Conservation (phyloP, 768 basidiomycete genomes). For the Clathrus columnatus region DNA sequence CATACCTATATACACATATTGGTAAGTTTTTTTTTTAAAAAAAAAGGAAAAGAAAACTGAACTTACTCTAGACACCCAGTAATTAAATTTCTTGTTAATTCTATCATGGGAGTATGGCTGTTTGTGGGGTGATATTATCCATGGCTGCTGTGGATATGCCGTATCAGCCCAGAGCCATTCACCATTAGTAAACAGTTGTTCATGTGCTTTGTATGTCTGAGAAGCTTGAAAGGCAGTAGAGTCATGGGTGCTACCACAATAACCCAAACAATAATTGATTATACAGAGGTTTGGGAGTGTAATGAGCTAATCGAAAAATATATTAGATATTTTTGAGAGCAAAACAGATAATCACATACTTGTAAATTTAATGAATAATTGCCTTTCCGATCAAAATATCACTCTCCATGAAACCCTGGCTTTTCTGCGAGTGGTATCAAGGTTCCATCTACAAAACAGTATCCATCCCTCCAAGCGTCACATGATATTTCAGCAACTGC, state of each 20-base stretch:
- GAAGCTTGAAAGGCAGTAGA: slow-evolving; percentile 19
- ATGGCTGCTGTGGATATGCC: slow-evolving; percentile 22
- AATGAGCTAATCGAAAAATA: slow-evolving; percentile 15
- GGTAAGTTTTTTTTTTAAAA: neutral
- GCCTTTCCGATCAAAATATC: slow-evolving; percentile 8
- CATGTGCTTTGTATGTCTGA: slow-evolving; percentile 12
- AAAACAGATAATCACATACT: neutral
- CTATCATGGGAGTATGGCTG: slow-evolving; percentile 17
- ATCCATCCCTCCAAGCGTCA: slow-evolving; percentile 23
- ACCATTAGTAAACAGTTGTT: slow-evolving; percentile 10
- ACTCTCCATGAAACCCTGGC: slow-evolving; percentile 8
- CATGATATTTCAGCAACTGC: slow-evolving; percentile 16
- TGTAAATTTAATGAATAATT: slow-evolving; percentile 10
- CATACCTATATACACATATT: slow-evolving; percentile 15
- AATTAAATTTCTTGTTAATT: slow-evolving; percentile 22
- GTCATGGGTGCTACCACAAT: slow-evolving; percentile 23
- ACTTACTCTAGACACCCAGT: slow-evolving; percentile 3
- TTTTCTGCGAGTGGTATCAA: neutral
- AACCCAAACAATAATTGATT: slow-evolving; percentile 22
- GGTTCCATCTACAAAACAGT: slow-evolving; percentile 8
- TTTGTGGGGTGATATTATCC: slow-evolving; percentile 26
- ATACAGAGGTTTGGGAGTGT: slow-evolving; percentile 22
- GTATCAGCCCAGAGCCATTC: slow-evolving; percentile 25
- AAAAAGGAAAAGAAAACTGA: too few relatives aligned
- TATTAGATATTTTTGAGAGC: neutral